A percentile compares a stretch with the other conserved stretches of the same genome.
Evolutionary conservation across 2,329 filamentous ascomycete genomes (phyloP).

Genomic region (Raffaelea ambrosiae): DNA sequence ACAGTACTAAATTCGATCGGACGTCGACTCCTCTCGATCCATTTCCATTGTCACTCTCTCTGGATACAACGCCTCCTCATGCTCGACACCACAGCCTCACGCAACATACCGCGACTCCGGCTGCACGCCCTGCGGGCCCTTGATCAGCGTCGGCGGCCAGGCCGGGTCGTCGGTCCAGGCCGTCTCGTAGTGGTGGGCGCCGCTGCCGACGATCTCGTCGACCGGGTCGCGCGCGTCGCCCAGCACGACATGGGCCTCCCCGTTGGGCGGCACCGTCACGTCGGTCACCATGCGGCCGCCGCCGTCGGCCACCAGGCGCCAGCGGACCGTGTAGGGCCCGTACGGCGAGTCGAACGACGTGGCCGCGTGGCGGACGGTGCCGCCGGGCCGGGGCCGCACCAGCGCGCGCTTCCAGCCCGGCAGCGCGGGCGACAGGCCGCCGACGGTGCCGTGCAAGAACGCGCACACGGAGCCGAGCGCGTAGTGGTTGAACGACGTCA

Average conservation of each 20-base stretch:
- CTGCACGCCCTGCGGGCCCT: no score
- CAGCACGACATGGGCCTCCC: slow-evolving; percentile 2
- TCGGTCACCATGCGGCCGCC: background rate
- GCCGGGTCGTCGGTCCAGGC: slow-evolving; percentile 2
- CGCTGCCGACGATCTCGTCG: background rate
- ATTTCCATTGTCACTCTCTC: no score
- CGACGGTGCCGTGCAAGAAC: slow-evolving; percentile 26
- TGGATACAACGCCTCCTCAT: no score
- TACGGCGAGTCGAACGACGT: slow-evolving; percentile 5
- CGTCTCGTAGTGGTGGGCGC: slow-evolving; percentile 2
- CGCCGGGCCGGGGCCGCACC: slow-evolving; percentile 16
- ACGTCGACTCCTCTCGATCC: no score
- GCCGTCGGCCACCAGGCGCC: background rate
- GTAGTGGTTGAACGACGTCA: slow-evolving; percentile 33
- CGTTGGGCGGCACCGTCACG: slow-evolving; percentile 6
- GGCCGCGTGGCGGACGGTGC: background rate
- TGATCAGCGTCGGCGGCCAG: slow-evolving; percentile 2
- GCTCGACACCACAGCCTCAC: no score
- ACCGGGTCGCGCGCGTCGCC: background rate
- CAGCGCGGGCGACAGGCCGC: slow-evolving; percentile 18
- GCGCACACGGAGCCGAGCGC: slow-evolving; percentile 28
- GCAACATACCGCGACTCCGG: no score
- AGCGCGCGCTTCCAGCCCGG: slow-evolving; percentile 20
- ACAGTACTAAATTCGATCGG: no score
- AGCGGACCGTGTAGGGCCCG: slow-evolving; percentile 1